Conservation (phyloP, 2,329 filamentous ascomycete genomes). For the Paramyrothecium sp. region DNA sequence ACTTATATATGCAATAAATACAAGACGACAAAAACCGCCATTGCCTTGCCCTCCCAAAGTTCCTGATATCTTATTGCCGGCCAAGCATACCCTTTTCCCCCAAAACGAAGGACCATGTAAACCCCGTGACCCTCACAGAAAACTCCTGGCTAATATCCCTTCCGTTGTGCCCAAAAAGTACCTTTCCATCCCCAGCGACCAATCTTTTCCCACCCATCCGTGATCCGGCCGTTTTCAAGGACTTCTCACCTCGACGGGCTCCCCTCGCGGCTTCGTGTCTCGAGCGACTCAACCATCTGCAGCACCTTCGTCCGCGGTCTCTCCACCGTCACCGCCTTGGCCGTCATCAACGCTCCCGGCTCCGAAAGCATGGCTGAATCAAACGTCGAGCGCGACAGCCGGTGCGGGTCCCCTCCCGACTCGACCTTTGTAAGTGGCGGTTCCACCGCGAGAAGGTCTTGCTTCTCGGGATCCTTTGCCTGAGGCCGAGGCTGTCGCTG, state of each 20-base stretch:
- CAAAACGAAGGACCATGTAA: too few species aligned
- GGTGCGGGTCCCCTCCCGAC: conserved; percentile 12
- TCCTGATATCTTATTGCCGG: too few species aligned
- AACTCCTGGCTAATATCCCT: not conserved
- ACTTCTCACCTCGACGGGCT: conserved; percentile 29
- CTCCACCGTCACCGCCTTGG: conserved; percentile 41
- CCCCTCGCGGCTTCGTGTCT: conserved; percentile 41
- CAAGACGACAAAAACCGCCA: not conserved
- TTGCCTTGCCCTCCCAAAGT: not conserved
- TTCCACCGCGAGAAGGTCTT: not conserved
- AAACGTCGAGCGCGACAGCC: conserved; percentile 24
- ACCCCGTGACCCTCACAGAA: not conserved
- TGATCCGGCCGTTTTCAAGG: not conserved
- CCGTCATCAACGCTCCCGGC: conserved; percentile 38
- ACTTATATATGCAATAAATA: not conserved
- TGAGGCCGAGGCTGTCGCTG: not conserved
- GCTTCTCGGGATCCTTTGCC: not conserved
- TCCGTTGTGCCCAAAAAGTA: not conserved
- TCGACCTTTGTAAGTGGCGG: conserved; percentile 8
- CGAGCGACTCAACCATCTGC: conserved; percentile 56
- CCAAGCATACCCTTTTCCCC: too few species aligned
- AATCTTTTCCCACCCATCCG: conserved; percentile 4
- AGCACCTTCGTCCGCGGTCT: conserved; percentile 45
- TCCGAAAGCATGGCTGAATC: conserved; percentile 20
- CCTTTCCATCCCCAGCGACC: not conserved